Base-by-base conservation (phyloP, 129 eudicot species). In the Flaveria bidentis region DNA sequence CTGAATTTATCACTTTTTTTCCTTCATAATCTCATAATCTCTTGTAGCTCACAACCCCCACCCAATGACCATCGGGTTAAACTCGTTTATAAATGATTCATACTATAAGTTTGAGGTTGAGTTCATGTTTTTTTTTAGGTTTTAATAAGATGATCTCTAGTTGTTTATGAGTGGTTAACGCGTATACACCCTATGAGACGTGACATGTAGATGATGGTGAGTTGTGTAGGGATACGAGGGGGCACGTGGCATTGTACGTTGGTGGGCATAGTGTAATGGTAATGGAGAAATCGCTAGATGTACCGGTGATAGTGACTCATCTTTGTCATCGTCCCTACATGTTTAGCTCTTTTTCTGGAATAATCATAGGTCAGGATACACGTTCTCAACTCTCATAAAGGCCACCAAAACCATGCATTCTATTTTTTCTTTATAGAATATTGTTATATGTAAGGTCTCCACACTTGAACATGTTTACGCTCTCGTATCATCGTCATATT, bases 231-330 rank as follows among this genome's bases (percentile, higher is more conserved):
- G 22, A 49, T 33, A 12, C 33, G 55, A 50, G 13, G 50, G 36
- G 39, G 51, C 58, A 52, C 74, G 74, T 69, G 74, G 74, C 60
- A 8, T 45, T 0, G 1, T 13, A 22, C 16, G 17, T 20, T 68
- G 73, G 73, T 6, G 72, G 30, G 33, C 16, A 22, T 11, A 2
- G 2, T 44, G 49, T 44, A 10, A 22, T 58, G 0, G 39, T 33
- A 33, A 33, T 33, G 9, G 17, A 47, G 58, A 69, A 69, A 47
- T 2, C 23, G 60, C 74, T 69, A 16, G 74, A 69, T 23, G 74
- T 47, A 44, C 23, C 23, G 44, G 44, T 49, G 74, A 69, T 25
- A 58, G 44, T 69, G 60, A 69, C 74, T 47, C 74, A 25, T 49
- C 74, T 25, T 47, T 47, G 2, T 47, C 22, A 61, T 42, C 57